Evolutionary conservation across 345 rosid genomes (phyloP).

Genomic region (Eutrema japonicum): DNA sequence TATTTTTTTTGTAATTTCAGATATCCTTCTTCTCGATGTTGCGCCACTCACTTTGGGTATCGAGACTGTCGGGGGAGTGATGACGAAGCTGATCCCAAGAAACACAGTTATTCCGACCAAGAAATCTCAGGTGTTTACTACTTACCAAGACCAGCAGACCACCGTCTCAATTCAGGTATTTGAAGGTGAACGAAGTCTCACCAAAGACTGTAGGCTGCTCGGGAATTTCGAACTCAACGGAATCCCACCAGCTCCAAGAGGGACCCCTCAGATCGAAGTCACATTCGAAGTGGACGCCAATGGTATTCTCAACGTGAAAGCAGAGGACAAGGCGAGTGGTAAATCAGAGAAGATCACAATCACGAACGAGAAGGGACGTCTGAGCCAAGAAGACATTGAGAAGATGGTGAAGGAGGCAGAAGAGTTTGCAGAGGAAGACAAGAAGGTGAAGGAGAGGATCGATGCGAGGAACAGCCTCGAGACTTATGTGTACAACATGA

Average conservation of each 20-base stretch:
- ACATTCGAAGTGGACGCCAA: conserved; percentile 96
- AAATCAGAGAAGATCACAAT: conserved; percentile 94
- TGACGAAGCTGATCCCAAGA: conserved; percentile 98
- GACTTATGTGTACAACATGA: conserved; percentile 94
- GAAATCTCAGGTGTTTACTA: conserved; percentile 97
- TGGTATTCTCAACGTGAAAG: conserved; percentile 88
- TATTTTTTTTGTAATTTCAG: conserved; percentile 45
- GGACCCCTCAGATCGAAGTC: conserved; percentile 97
- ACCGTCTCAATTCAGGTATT: conserved; percentile 97
- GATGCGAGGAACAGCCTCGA: conserved; percentile 92
- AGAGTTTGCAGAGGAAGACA: conserved; percentile 97
- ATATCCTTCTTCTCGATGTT: conserved; percentile 93
- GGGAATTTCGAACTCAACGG: conserved; percentile 87
- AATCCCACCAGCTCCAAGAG: conserved; percentile 96
- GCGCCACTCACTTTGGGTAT: conserved; percentile 97
- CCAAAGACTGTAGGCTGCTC: conserved; percentile 86
- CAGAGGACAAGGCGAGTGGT: conserved; percentile 90
- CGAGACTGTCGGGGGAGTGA: conserved; percentile 97
- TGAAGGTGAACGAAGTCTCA: conserved; percentile 98
- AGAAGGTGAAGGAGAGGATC: conserved; percentile 87
- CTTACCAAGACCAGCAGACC: conserved; percentile 99
- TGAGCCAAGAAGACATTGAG: conserved; percentile 96
- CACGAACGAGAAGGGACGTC: conserved; percentile 92
- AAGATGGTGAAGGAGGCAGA: conserved; percentile 95
- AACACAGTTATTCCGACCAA: conserved; percentile 98